phyloP scores from a whole-genome alignment of 805 yeast species.

The Pichia cephalocereana region DNA sequence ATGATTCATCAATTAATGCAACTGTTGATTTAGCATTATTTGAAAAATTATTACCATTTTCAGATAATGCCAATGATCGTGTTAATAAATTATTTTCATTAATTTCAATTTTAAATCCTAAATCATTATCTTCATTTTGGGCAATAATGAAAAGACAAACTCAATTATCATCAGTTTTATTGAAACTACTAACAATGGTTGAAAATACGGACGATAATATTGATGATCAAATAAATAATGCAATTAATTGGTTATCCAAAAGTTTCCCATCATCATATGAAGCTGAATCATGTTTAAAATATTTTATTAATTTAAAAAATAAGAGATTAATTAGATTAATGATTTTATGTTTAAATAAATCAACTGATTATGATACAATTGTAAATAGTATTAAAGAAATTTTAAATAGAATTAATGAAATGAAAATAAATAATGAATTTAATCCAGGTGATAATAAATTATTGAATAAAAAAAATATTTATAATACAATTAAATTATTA shows the following conservation, averaged over 20 bases:
- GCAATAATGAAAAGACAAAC: slow-evolving; percentile 67
- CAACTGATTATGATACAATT: slow-evolving; percentile 52
- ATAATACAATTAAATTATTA: slow-evolving; percentile 44
- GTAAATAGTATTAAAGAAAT: slow-evolving; percentile 57
- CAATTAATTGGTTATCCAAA: slow-evolving; percentile 51
- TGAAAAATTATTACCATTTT: slow-evolving; percentile 53
- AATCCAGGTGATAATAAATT: slow-evolving; percentile 13
- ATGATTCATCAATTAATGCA: slow-evolving; percentile 57
- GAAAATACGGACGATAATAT: slow-evolving; percentile 30
- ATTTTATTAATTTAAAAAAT: slow-evolving; percentile 47
- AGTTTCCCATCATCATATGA: slow-evolving; percentile 44
- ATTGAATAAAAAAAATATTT: slow-evolving; percentile 35
- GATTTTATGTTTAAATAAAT: slow-evolving; percentile 39
- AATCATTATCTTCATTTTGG: slow-evolving; percentile 52
- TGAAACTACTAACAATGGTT: slow-evolving; percentile 38
- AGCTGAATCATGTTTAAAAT: slow-evolving; percentile 40
- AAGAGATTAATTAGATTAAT: slow-evolving; percentile 50
- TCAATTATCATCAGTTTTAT: slow-evolving; percentile 44
- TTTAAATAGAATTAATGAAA: slow-evolving; percentile 42
- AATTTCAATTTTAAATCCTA: slow-evolving; percentile 40
- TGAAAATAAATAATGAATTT: slow-evolving; percentile 26
- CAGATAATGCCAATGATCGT: slow-evolving; percentile 32
- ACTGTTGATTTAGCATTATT: slow-evolving; percentile 53
- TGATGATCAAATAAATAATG: slow-evolving; percentile 34
- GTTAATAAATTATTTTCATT: slow-evolving; percentile 46